These are phyloP conservation scores for Hibiscus trionum DNA, from an alignment of 345 rosid genomes.

Conservation along the genomic window DNA sequence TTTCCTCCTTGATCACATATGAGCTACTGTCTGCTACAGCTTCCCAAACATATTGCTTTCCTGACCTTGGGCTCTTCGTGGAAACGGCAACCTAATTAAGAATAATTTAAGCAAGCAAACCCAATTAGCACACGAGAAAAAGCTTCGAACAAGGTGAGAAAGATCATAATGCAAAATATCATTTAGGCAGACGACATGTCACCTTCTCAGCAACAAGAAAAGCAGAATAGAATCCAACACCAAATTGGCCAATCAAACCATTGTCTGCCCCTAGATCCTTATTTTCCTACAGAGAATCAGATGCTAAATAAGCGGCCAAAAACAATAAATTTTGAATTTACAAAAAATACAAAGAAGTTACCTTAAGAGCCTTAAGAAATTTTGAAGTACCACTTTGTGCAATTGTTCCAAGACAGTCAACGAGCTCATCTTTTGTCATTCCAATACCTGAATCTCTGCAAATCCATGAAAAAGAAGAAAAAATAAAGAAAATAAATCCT, in stretches of 20 bases:
- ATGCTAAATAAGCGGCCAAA: slow-evolving; percentile 2
- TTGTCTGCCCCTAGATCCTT: slow-evolving; percentile 85
- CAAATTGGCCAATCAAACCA: slow-evolving; percentile 91
- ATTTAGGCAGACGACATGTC: slow-evolving; percentile 4
- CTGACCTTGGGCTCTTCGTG: slow-evolving; percentile 91
- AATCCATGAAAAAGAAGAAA: neutral
- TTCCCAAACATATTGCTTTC: slow-evolving; percentile 95
- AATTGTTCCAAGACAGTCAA: slow-evolving; percentile 99
- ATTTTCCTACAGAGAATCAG: slow-evolving; percentile 52
- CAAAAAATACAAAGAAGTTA: slow-evolving; percentile 5
- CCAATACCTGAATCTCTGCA: slow-evolving; percentile 96
- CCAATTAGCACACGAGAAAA: neutral
- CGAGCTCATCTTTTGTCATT: slow-evolving; percentile 91
- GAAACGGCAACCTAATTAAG: slow-evolving; percentile 72
- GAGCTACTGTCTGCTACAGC: slow-evolving; percentile 86
- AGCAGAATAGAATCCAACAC: slow-evolving; percentile 98
- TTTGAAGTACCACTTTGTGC: slow-evolving; percentile 99
- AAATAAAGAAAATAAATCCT: neutral
- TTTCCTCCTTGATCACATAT: slow-evolving; percentile 78
- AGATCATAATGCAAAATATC: neutral
- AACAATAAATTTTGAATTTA: neutral
- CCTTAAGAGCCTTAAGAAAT: slow-evolving; percentile 91
- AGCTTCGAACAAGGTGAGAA: neutral
- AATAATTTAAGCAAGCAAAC: slow-evolving; percentile 9
- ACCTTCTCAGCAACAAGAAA: slow-evolving; percentile 97